Evolutionary conservation across 306 rosid species (phyloP).

Genomic region (Clitoria ternatea): DNA sequence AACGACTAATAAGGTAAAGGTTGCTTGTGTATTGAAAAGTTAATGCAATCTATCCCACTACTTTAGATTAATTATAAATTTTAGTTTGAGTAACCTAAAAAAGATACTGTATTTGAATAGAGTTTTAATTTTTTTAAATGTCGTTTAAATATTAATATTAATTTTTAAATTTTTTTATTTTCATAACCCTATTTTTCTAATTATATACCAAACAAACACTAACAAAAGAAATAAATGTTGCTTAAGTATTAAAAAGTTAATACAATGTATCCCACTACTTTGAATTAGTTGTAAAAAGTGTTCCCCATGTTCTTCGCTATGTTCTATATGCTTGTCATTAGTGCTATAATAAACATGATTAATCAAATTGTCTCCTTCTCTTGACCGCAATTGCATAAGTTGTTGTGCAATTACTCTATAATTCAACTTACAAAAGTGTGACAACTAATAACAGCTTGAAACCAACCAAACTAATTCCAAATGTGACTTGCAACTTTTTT

Average conservation of each 20-base stretch:
- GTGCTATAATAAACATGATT: slow-evolving; percentile 15
- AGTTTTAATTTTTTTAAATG: too few species aligned
- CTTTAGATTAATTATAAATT: too few species aligned
- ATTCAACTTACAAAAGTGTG: background rate
- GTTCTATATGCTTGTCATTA: slow-evolving; percentile 19
- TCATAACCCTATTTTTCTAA: too few species aligned
- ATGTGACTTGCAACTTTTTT: background rate
- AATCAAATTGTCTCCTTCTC: slow-evolving; percentile 17
- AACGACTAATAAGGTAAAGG: slow-evolving; percentile 16
- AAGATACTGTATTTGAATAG: too few species aligned
- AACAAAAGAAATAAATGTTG: slow-evolving; percentile 4
- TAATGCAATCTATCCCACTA: slow-evolving; percentile 22
- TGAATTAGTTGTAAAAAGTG: slow-evolving; percentile 26
- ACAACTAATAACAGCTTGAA: background rate
- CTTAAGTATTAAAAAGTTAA: slow-evolving; percentile 27
- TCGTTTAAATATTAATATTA: too few species aligned
- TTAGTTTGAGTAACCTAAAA: too few species aligned
- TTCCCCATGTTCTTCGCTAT: slow-evolving; percentile 25
- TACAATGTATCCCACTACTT: slow-evolving; percentile 32
- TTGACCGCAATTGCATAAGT: slow-evolving; percentile 27
- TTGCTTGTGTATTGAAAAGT: slow-evolving; percentile 22
- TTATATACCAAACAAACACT: too few species aligned
- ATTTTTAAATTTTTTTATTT: too few species aligned
- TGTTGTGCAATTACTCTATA: slow-evolving; percentile 2
- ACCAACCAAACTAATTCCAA: background rate